phyloP scores from a whole-genome alignment of 306 rosid genomes.

The peach (Prunus persica) region DNA sequence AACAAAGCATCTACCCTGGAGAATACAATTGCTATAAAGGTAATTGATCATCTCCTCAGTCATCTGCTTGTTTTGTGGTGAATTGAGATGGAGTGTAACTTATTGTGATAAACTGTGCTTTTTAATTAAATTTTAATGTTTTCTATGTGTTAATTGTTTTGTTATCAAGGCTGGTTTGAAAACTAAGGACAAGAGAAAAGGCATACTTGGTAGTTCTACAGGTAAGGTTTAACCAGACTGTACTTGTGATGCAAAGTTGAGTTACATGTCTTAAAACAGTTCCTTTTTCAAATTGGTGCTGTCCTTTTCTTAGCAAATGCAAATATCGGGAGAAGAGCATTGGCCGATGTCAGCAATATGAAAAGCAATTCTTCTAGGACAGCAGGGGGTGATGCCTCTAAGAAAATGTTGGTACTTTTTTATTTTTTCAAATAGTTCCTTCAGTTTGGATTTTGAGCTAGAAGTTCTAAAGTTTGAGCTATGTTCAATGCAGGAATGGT shows the following conservation, averaged over 20 bases:
- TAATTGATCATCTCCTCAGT: constrained; percentile 23
- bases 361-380: constrained; percentile 39
- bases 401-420: constrained; percentile 57
- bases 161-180: constrained; percentile 43
- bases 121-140: neutral
- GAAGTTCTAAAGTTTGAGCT: neutral
- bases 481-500: constrained; percentile 16
- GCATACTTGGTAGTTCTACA: constrained; percentile 35
- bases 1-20: constrained; percentile 34
- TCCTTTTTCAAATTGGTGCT: constrained; percentile 9
- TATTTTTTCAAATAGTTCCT: neutral
- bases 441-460: neutral
- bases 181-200: constrained; percentile 43
- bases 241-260: neutral
- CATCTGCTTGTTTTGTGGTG: neutral
- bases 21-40: constrained; percentile 42
- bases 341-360: constrained; percentile 77
- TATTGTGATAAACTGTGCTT: constrained; percentile 2
- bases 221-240: constrained; percentile 42
- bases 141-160: constrained; percentile 21
- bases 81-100: constrained; percentile 7
- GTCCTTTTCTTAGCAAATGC: constrained; percentile 37
- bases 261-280: neutral
- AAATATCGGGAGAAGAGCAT: constrained; percentile 52
- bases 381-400: constrained; percentile 34